phyloP scores from a whole-genome alignment of 306 rosid species.

The Gastrolobium villosum region DNA sequence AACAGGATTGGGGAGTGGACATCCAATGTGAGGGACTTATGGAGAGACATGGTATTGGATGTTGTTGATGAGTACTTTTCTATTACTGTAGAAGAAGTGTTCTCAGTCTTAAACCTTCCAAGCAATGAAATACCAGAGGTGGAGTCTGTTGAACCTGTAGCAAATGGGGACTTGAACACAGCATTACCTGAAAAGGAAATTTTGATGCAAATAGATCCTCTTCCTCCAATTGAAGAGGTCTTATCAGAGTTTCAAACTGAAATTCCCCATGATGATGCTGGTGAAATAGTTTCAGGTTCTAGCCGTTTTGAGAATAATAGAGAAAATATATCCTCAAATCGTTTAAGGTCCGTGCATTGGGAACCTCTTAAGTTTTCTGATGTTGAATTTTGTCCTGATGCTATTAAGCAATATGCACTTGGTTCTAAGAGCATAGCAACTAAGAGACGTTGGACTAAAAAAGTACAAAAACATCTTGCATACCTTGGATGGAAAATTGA shows the following conservation, averaged over 20 bases:
- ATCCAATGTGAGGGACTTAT: slow-evolving; percentile 57
- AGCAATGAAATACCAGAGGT: slow-evolving; percentile 35
- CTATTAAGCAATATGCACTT: slow-evolving; percentile 53
- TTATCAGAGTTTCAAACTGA: slow-evolving; percentile 42
- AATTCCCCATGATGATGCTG: slow-evolving; percentile 30
- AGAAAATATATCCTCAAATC: slow-evolving; percentile 25
- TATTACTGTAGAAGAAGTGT: slow-evolving; percentile 53
- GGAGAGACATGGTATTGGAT: slow-evolving; percentile 66
- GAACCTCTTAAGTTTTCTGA: slow-evolving; percentile 45
- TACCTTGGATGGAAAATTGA: slow-evolving; percentile 80
- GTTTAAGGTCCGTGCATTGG: slow-evolving; percentile 39
- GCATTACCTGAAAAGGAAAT: slow-evolving; percentile 37
- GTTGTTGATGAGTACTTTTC: slow-evolving; percentile 60
- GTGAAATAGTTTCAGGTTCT: slow-evolving; percentile 40
- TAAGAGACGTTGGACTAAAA: background rate
- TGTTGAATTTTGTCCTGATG: slow-evolving; percentile 60
- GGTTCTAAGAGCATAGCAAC: background rate
- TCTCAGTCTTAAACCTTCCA: slow-evolving; percentile 48
- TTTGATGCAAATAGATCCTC: slow-evolving; percentile 44
- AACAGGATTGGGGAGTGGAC: slow-evolving; percentile 72
- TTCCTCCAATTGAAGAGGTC: slow-evolving; percentile 18
- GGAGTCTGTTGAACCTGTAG: slow-evolving; percentile 44
- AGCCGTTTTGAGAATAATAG: background rate
- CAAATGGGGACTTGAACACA: slow-evolving; percentile 7
- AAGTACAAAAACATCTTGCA: slow-evolving; percentile 62